Conservation (phyloP, 1,284 basidiomycete species). For the Athelia psychrophila region DNA sequence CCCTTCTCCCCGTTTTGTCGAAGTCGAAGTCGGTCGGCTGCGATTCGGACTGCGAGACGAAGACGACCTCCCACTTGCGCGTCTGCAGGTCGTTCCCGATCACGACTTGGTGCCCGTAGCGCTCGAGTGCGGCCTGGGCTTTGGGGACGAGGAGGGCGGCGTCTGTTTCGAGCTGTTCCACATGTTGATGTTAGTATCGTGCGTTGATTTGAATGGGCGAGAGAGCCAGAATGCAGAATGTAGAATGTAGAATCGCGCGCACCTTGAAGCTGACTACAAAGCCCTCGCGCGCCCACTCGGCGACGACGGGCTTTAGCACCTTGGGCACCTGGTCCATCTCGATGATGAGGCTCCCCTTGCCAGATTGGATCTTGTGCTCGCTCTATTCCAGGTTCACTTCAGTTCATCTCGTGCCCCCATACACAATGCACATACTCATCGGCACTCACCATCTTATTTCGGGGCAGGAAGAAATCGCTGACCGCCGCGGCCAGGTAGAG, state of each 20-base stretch:
- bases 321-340: constrained; percentile 99
- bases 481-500: constrained; percentile 98
- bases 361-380: constrained; percentile 98
- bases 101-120: constrained; percentile 97
- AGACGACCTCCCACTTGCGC: constrained; percentile 90
- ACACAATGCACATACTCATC: not conserved
- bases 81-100: constrained; percentile 92
- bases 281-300: constrained; percentile 90
- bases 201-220: no score
- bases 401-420: no score
- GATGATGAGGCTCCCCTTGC: constrained; percentile 87
- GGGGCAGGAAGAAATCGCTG: constrained; percentile 95
- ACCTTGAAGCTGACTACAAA: constrained; percentile 98
- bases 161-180: constrained; percentile 88
- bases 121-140: constrained; percentile 81
- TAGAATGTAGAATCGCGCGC: constrained; percentile 3
- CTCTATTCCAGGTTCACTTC: constrained; percentile 50
- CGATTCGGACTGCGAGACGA: constrained; percentile 49
- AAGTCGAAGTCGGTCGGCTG: constrained; percentile 10
- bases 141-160: constrained; percentile 83
- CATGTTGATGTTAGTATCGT: no score
- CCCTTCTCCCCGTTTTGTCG: constrained; percentile 9
- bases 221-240: no score
- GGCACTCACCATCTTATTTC: constrained; percentile 77
- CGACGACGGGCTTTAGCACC: constrained; percentile 88